Percentiles rank a stretch among this genome's conserved stretches.
These are phyloP conservation scores for Termitomyces sp. DNA, from an alignment of 768 basidiomycete genomes.

Conservation along the genomic window DNA sequence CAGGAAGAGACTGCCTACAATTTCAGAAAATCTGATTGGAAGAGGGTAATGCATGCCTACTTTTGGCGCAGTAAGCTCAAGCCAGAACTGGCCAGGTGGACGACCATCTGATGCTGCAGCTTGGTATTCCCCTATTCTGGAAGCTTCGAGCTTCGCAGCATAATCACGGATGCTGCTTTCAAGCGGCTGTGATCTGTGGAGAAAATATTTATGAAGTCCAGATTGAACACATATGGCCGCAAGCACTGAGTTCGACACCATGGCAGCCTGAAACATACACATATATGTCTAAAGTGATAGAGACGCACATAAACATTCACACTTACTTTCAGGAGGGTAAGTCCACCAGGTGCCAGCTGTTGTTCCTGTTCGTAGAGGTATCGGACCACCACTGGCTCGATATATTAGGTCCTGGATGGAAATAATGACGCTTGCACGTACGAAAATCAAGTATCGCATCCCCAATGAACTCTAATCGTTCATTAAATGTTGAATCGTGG, in stretches of 20 bases:
- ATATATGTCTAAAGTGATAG: not conserved
- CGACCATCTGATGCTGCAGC: slow-evolving; percentile 43
- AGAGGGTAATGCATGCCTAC: slow-evolving; percentile 26
- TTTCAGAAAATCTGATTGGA: not conserved
- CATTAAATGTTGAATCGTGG: slow-evolving; percentile 54
- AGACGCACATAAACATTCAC: not conserved
- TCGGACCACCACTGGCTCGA: slow-evolving; percentile 58
- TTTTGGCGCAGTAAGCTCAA: slow-evolving; percentile 73
- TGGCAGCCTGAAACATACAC: slow-evolving; percentile 61
- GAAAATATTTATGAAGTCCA: slow-evolving; percentile 58
- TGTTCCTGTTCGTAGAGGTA: slow-evolving; percentile 64
- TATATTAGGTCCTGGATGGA: slow-evolving; percentile 6
- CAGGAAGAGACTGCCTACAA: slow-evolving; percentile 56
- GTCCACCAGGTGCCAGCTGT: slow-evolving; percentile 63
- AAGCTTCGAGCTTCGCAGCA: slow-evolving; percentile 36
- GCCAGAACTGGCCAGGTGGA: slow-evolving; percentile 70
- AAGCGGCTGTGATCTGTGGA: slow-evolving; percentile 51
- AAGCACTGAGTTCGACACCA: slow-evolving; percentile 79
- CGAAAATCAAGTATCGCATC: slow-evolving; percentile 84
- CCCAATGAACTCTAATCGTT: slow-evolving; percentile 80
- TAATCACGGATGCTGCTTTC: slow-evolving; percentile 50
- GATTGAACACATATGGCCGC: slow-evolving; percentile 71
- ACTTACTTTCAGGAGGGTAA: slow-evolving; percentile 72
- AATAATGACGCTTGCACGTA: slow-evolving; percentile 29
- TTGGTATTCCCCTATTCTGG: slow-evolving; percentile 41